Base-by-base conservation (phyloP, 495 filamentous ascomycete species). In the Trichoderma parareesei region DNA sequence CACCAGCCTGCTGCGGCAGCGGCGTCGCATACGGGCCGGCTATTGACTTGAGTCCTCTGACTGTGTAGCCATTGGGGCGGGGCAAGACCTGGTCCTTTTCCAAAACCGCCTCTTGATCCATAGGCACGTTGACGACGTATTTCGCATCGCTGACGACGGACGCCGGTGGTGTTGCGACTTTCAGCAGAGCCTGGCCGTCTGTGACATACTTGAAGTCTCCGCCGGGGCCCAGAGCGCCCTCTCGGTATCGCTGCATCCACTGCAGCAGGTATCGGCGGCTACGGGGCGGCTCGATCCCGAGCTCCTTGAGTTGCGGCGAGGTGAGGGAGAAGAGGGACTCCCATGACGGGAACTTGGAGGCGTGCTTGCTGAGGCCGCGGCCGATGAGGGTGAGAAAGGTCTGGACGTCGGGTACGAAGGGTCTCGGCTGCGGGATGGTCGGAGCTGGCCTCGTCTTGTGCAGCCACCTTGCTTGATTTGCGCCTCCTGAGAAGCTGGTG, bases 371-470 rank as follows among this genome's bases (percentile, higher is more conserved):
- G 68, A 96, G 84, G 68, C 86, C 85, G 65, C 94, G 94, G 71
- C 94, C 94, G 77, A 98, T 98, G 40, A 96, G 76, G 6, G 83
- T 89, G 65, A 98, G 90, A 78, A 98, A 98, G 61, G 92, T 97
- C 65, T 81, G 65, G 63, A 89, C 84, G 71, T 98, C 89, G 11
- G 94, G 94, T 60, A 97, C 86, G 70, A 93, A 91, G 11, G 89
- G 87, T 9, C 88, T 97, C 5, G 91, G 86, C 9, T 77, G 64
- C 3, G 93, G 93, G 60, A 93, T 78, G 33, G 71, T 65, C 13
- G 77, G 77, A 13, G 76, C 69, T 41, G 74, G 69, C n/a, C 77
- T 69, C 44, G 68, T 68, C 63, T 65, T 67, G 68, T 70, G 70
- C 18, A 70, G 62, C 67, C 73, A 71, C 65, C 71, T 64, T 61